Percentiles rank a stretch among this genome's conserved stretches.
Evolutionary conservation across 805 yeast species (phyloP).

Genomic region (Cyberlindnera sargentensis): DNA sequence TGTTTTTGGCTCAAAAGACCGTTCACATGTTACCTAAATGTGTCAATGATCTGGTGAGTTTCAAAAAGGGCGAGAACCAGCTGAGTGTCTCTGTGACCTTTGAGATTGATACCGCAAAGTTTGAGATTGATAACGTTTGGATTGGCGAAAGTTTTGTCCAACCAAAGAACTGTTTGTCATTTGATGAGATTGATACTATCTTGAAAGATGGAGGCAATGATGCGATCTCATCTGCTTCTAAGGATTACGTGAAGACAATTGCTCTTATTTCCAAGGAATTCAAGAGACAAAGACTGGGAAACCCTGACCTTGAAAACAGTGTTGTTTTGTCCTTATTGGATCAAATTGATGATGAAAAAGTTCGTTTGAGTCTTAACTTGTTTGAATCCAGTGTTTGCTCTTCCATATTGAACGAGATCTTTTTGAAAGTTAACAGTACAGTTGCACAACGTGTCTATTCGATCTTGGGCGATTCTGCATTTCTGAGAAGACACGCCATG

Average conservation of each 20-base stretch:
- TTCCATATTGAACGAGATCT: conserved; percentile 64
- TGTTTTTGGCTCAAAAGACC: conserved; percentile 73
- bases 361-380: conserved; percentile 62
- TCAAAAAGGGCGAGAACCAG: conserved; percentile 50
- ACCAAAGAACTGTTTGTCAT: conserved; percentile 53
- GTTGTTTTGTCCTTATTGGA: conserved; percentile 59
- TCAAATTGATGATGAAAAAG: conserved; percentile 80
- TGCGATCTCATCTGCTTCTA: conserved; percentile 44
- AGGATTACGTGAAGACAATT: conserved; percentile 58
- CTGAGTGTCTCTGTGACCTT: conserved; percentile 75
- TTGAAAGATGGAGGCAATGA: conserved; percentile 25
- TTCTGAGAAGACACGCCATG: conserved; percentile 79
- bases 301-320: conserved; percentile 38
- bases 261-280: conserved; percentile 61
- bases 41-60: conserved; percentile 53
- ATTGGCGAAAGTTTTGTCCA: conserved; percentile 64
- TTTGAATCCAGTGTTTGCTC: conserved; percentile 54
- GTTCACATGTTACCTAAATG: conserved; percentile 61
- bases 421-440: conserved; percentile 74
- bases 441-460: conserved; percentile 78
- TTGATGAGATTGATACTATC: conserved; percentile 48
- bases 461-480: conserved; percentile 69
- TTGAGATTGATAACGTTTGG: conserved; percentile 69
- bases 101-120: conserved; percentile 64
- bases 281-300: conserved; percentile 57